Percentiles rank a stretch among this genome's conserved stretches.
These are phyloP conservation scores for Ogataea hybrid DNA, from an alignment of 1,139 yeast genomes.

Conservation along the genomic window DNA sequence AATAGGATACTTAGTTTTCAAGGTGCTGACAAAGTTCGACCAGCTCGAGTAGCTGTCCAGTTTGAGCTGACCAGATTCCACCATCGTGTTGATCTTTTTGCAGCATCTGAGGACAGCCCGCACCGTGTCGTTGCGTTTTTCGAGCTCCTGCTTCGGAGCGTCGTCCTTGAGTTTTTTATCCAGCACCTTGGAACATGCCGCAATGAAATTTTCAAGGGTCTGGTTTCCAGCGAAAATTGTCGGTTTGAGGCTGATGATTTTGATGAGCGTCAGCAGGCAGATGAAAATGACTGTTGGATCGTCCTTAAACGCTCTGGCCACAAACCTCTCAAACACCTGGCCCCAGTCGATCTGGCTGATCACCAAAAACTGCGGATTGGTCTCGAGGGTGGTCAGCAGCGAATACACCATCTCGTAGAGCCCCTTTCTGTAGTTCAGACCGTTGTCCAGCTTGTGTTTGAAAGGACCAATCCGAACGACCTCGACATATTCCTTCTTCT, in stretches of 20 bases:
- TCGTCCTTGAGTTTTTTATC: slow-evolving; percentile 41
- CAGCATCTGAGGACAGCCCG: slow-evolving; percentile 30
- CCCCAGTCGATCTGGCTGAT: slow-evolving; percentile 32
- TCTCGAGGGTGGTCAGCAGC: slow-evolving; percentile 36
- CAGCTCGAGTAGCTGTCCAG: slow-evolving; percentile 24
- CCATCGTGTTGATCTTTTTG: slow-evolving; percentile 20
- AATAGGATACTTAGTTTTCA: slow-evolving; percentile 20
- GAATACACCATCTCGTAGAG: slow-evolving; percentile 71
- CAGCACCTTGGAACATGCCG: slow-evolving; percentile 34
- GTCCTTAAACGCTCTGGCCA: slow-evolving; percentile 41
- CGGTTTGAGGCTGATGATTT: slow-evolving; percentile 31
- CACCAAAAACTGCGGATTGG: slow-evolving; percentile 25
- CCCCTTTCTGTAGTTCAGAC: slow-evolving; percentile 69
- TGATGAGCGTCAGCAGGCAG: slow-evolving; percentile 38
- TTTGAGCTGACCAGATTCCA: slow-evolving; percentile 19
- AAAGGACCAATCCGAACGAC: slow-evolving; percentile 84
- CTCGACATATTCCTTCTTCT: slow-evolving; percentile 58
- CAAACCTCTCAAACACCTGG: slow-evolving; percentile 31
- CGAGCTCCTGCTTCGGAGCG: slow-evolving; percentile 51
- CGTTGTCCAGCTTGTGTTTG: slow-evolving; percentile 79
- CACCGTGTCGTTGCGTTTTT: slow-evolving; percentile 39
- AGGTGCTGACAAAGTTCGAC: slow-evolving; percentile 17
- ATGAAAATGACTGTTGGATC: slow-evolving; percentile 45
- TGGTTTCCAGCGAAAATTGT: slow-evolving; percentile 19
- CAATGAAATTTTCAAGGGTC: slow-evolving; percentile 30